Conservation (phyloP, 805 yeast species). For the Cyberlindnera euphorbiiphila region DNA sequence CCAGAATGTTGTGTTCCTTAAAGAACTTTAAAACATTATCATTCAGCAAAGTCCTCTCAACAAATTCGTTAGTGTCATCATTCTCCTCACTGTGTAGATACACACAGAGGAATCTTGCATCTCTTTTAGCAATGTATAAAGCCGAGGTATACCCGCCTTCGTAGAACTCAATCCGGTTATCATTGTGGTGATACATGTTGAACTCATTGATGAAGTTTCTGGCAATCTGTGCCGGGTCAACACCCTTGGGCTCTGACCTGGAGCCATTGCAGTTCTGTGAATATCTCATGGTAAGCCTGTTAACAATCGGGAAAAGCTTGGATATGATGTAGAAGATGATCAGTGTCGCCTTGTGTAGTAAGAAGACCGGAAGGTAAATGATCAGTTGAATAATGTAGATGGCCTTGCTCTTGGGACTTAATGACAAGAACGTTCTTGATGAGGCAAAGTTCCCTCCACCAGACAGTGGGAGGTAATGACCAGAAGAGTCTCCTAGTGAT, state of each 20-base stretch:
- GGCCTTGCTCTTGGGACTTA: constrained; percentile 26
- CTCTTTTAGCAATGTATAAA: constrained; percentile 60
- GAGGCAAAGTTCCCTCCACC: constrained; percentile 15
- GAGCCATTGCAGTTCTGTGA: constrained; percentile 37
- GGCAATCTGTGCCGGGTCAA: constrained; percentile 52
- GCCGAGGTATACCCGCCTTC: constrained; percentile 83
- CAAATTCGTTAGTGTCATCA: constrained; percentile 54
- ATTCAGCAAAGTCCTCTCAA: constrained; percentile 50
- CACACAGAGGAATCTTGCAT: constrained; percentile 69
- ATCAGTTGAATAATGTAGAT: constrained; percentile 29
- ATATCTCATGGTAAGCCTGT: constrained; percentile 32
- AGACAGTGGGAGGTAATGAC: constrained; percentile 29
- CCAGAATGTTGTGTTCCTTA: constrained; percentile 47
- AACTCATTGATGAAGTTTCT: constrained; percentile 47
- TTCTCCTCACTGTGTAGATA: constrained; percentile 71
- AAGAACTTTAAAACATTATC: constrained; percentile 45
- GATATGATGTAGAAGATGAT: constrained; percentile 27
- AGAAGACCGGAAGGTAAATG: constrained; percentile 32
- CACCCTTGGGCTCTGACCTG: constrained; percentile 32
- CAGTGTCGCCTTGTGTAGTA: constrained; percentile 29
- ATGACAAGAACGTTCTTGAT: constrained; percentile 10
- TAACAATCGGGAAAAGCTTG: constrained; percentile 35
- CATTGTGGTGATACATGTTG: constrained; percentile 39
- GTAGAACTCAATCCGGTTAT: constrained; percentile 36
- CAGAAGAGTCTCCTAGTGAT: constrained; percentile 20